Evolutionary conservation across 2,329 filamentous ascomycete genomes (phyloP), one percentile per base, ranked within the genome.

Genomic region (Trichothecium sympodiale): DNA sequence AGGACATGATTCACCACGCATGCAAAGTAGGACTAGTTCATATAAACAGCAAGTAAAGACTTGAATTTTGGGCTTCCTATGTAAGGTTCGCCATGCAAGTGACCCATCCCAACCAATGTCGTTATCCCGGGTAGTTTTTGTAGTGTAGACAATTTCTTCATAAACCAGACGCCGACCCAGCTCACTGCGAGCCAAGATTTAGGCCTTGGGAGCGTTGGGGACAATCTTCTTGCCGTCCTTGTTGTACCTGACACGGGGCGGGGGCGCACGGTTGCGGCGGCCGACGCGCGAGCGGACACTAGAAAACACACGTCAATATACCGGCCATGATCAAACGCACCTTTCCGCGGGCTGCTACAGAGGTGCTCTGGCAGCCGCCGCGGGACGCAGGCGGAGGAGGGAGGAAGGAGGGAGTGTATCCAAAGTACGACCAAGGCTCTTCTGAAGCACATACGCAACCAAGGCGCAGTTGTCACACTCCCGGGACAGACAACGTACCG

Each of bases 141-240:
- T n/a, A n/a, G 20, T 25, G 10, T 25, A 6, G 10, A 10, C 6
- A 6, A 25, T 25, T 25, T 25, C 10, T 10, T 25, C 49, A 48
- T 50, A 50, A n/a, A 55, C 55, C 53, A 51, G 53, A 59, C 55
- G 55, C 57, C 55, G 50, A 55, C 49, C 55, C 48, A 52, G 20
- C 14, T 37, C 20, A 10, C 10, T 10, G 20, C 20, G 20, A 25
- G 20, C 20, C 29, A 44, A 47, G 49, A 43, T 43, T 48, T 57
- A 61, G 46, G 43, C 56, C 57, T 62, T 62, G 40, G 58, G 50
- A 46, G 52, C 34, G 61, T 82, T 83, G 52, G 89, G 87, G 65
- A 80, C 82, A 64, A 98, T 80, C 83, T 98, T 98, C 87, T 98
- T 98, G 77, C 88, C 89, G 63, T 98, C 91, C 83, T 96, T 95